A percentile compares a stretch with the other conserved stretches of the same genome.
Conservation (phyloP, 1,284 basidiomycete species). For the Tylopilus sp. region DNA sequence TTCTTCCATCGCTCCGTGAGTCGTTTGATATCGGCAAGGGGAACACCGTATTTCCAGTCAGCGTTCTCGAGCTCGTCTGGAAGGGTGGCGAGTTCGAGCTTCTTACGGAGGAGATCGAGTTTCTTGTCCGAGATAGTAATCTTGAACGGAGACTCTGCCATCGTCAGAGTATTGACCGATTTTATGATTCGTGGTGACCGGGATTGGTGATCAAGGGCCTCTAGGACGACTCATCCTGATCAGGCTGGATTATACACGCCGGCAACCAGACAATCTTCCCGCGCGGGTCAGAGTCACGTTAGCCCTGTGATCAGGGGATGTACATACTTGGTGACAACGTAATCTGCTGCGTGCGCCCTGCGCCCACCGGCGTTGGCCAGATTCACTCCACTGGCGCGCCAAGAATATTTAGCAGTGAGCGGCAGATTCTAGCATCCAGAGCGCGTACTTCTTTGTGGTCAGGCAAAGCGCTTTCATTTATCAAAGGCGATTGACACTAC, state of each 20-base stretch:
- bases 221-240: neutral
- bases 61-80: slow-evolving; percentile 41
- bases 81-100: slow-evolving; percentile 35
- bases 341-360: too few relatives aligned
- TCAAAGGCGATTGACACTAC: too few relatives aligned
- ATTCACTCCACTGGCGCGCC: too few relatives aligned
- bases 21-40: slow-evolving; percentile 38
- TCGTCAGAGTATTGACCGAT: neutral
- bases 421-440: too few relatives aligned
- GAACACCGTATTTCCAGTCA: slow-evolving; percentile 40
- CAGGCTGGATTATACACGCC: neutral
- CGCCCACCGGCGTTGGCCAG: too few relatives aligned
- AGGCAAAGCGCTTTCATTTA: too few relatives aligned
- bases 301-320: too few relatives aligned
- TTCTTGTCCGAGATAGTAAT: slow-evolving; percentile 34
- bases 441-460: too few relatives aligned
- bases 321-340: too few relatives aligned
- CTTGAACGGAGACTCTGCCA: slow-evolving; percentile 24
- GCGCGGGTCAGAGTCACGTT: too few relatives aligned
- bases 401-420: too few relatives aligned
- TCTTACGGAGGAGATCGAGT: slow-evolving; percentile 28
- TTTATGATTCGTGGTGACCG: neutral
- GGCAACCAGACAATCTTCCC: too few relatives aligned
- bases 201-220: neutral
- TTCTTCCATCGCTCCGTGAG: slow-evolving; percentile 38